Evolutionary conservation across 1,139 yeast genomes (phyloP).

Genomic region (Hemisphaericaspora lyxosophila): DNA sequence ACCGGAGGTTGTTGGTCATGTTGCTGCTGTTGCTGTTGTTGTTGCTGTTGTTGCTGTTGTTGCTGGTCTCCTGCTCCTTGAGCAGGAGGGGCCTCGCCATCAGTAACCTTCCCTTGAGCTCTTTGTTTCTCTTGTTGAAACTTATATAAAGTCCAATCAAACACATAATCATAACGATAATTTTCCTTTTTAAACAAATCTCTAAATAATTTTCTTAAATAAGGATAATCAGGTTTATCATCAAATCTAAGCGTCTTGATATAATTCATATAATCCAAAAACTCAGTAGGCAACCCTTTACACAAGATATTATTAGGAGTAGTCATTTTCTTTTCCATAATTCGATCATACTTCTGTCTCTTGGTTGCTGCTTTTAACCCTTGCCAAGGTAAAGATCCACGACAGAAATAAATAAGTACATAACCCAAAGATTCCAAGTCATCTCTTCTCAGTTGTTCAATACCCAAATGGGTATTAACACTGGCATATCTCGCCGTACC

Average conservation of each 20-base stretch:
- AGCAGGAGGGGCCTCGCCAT: constrained; percentile 26
- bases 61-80: constrained; percentile 15
- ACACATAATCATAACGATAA: constrained; percentile 89
- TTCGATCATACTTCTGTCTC: constrained; percentile 94
- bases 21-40: constrained; percentile 16
- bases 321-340: constrained; percentile 94
- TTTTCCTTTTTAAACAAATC: constrained; percentile 87
- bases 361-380: constrained; percentile 96
- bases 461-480: constrained; percentile 93
- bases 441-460: constrained; percentile 95
- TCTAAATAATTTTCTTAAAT: constrained; percentile 83
- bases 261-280: constrained; percentile 83
- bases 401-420: constrained; percentile 89
- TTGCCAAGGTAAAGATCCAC: constrained; percentile 98
- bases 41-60: constrained; percentile 15
- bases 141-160: constrained; percentile 95
- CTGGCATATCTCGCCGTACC: constrained; percentile 98
- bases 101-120: constrained; percentile 39
- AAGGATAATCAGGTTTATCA: constrained; percentile 93
- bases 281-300: constrained; percentile 89
- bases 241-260: constrained; percentile 90
- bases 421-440: constrained; percentile 95
- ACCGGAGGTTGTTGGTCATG: constrained; percentile 17
- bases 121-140: constrained; percentile 67
- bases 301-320: constrained; percentile 88